Percentiles rank a stretch among this genome's conserved stretches.
phyloP scores from a whole-genome alignment of 2,329 filamentous ascomycete genomes.

The Stachybotrys elegans region DNA sequence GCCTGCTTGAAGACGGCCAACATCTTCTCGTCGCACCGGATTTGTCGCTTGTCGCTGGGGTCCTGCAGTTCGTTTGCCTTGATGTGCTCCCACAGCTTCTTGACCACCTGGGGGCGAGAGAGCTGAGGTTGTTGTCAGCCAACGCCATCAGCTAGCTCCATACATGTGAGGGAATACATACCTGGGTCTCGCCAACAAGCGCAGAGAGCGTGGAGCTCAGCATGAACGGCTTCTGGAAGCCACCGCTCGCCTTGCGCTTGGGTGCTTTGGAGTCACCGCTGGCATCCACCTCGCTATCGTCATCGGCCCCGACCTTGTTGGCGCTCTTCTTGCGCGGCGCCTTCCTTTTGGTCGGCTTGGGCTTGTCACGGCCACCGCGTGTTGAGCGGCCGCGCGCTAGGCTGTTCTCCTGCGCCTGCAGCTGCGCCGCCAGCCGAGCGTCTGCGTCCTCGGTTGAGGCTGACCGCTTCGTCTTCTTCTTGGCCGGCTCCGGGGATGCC shows the following conservation, averaged over 20 bases:
- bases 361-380: slow-evolving; percentile 63
- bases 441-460: slow-evolving; percentile 66
- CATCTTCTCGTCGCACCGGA: slow-evolving; percentile 87
- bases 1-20: slow-evolving; percentile 87
- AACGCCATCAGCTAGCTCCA: no score
- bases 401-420: slow-evolving; percentile 90
- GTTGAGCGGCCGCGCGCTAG: slow-evolving; percentile 64
- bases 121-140: slow-evolving; percentile 48
- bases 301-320: slow-evolving; percentile 70
- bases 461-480: slow-evolving; percentile 65
- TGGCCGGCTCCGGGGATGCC: slow-evolving; percentile 38
- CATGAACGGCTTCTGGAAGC: slow-evolving; percentile 84
- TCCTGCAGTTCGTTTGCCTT: slow-evolving; percentile 85
- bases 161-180: no score
- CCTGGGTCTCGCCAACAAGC: slow-evolving; percentile 64
- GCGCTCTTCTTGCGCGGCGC: slow-evolving; percentile 63
- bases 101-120: slow-evolving; percentile 91
- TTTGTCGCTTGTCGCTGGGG: slow-evolving; percentile 85
- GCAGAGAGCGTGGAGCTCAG: slow-evolving; percentile 66
- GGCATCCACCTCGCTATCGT: slow-evolving; percentile 72
- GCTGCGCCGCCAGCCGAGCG: slow-evolving; percentile 76
- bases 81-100: slow-evolving; percentile 94
- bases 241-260: slow-evolving; percentile 81
- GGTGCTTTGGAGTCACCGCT: slow-evolving; percentile 52
- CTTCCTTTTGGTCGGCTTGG: slow-evolving; percentile 59